Base-by-base conservation (phyloP, 1,284 basidiomycete genomes). In the Cryptococcus sp. region DNA sequence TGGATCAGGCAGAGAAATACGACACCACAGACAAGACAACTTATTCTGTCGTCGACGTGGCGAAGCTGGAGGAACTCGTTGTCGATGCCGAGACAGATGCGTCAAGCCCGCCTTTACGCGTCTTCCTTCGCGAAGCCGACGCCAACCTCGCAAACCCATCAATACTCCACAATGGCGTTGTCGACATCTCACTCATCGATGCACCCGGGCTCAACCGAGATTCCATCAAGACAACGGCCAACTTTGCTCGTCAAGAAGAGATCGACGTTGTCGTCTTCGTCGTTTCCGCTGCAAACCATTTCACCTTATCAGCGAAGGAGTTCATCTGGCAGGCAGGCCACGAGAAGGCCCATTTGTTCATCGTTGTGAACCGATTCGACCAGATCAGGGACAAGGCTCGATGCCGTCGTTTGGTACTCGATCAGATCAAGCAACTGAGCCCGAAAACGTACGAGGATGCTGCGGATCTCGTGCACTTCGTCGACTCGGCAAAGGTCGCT, bases 241-340 rank as follows among this genome's bases (percentile, higher is more conserved):
- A 98, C 49, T 99, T 99, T 72, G 87, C 94, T 19, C 90, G 93
- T 38, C 95, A 99, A 78, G 91, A 96, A 76, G 93, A 98, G 80
- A 99, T 99, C 55, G 96, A 99, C 73, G 95, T 99, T 27, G 87
- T 99, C 57, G 94, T 99, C 55, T 99, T 99, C 77, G 93, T 98
- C 64, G 93, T 98, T 50, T 93, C 90, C 1, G 93, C 96, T 7
- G 95, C 98, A 81, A 99, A 99, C 79, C 95, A 99, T 82, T 97
- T 99, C 76, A 99, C 96, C 0, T 84, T 97, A 7, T 95, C 92
- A 0, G 91, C 93, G 10, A 91, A 90, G 73, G 94, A 99, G 78
- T 99, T 99, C 82, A 84, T 99, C 47, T 86, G 83, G 82, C 93
- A 88, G 69, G 94, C 96, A 1, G 90, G 89, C 78, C 90, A 93